Percentiles rank a stretch among this genome's conserved stretches.
These are phyloP conservation scores for Xylaria curta DNA, from an alignment of 495 filamentous ascomycete species.

Conservation along the genomic window DNA sequence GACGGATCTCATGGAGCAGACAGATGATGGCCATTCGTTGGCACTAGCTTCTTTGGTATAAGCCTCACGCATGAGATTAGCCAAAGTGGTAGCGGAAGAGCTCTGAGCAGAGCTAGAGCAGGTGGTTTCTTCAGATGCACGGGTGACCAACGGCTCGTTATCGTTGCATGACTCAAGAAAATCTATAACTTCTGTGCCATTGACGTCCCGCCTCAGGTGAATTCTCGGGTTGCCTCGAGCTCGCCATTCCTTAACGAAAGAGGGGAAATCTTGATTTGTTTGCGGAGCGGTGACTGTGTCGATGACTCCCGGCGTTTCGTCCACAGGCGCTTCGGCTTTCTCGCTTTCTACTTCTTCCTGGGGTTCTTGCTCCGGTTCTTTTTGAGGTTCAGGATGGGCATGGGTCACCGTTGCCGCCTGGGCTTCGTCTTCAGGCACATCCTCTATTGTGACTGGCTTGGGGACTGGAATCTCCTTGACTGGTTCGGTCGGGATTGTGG, in stretches of 20 bases:
- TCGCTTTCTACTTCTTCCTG: slow-evolving; percentile 24
- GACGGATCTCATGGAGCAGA: not conserved
- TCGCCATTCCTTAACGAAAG: slow-evolving; percentile 37
- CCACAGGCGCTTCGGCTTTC: not conserved
- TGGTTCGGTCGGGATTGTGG: slow-evolving; percentile 37
- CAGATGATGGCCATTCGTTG: not conserved
- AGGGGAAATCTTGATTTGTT: slow-evolving; percentile 31
- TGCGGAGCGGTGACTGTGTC: slow-evolving; percentile 33
- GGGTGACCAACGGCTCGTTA: slow-evolving; percentile 18
- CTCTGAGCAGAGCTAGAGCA: not conserved
- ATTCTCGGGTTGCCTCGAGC: slow-evolving; percentile 35
- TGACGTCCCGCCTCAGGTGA: slow-evolving; percentile 31
- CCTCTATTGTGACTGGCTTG: slow-evolving; percentile 53
- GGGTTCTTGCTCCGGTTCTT: not conserved
- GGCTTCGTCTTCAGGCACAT: slow-evolving; percentile 41
- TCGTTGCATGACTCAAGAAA: slow-evolving; percentile 24
- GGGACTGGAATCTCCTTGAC: slow-evolving; percentile 38
- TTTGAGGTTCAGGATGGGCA: not conserved
- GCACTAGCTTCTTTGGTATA: not conserved
- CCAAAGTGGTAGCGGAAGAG: not conserved
- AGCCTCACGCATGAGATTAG: slow-evolving; percentile 33
- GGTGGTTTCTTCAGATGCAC: slow-evolving; percentile 8
- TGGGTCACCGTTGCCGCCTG: not conserved
- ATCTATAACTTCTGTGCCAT: slow-evolving; percentile 36
- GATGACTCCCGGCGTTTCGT: not conserved